Conservation (phyloP, 169 alveolate species). For the Ichthyophthirius multifiliis region DNA sequence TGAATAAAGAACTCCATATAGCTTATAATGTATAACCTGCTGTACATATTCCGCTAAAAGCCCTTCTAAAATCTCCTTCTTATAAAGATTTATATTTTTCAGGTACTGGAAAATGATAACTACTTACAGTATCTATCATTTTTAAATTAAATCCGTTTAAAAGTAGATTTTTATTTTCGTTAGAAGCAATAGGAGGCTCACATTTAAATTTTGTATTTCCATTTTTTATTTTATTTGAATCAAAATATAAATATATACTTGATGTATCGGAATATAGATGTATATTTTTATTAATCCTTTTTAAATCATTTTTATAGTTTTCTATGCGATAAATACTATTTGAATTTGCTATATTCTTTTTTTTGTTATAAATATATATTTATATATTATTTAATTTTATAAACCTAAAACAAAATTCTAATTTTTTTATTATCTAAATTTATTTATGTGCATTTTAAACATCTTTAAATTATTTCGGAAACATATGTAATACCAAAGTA, state of each 20-base stretch:
- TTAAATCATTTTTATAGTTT: neutral
- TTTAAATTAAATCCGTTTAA: constrained; percentile 14
- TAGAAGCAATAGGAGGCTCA: neutral
- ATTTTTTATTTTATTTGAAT: neutral
- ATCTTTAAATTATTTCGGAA: neutral
- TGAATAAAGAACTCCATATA: constrained; percentile 3
- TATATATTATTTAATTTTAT: too few relatives aligned
- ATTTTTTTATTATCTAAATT: too few relatives aligned
- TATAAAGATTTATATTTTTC: neutral
- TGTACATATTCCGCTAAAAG: constrained; percentile 23
- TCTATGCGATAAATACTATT: neutral
- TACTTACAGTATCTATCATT: constrained; percentile 12
- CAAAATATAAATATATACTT: neutral
- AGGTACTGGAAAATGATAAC: constrained; percentile 3
- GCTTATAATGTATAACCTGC: constrained; percentile 23
- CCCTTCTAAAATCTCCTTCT: constrained; percentile 31
- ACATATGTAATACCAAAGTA: neutral
- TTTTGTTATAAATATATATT: too few relatives aligned
- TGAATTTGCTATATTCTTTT: neutral
- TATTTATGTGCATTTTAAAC: too few relatives aligned
- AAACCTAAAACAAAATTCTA: too few relatives aligned
- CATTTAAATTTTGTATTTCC: neutral
- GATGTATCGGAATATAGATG: neutral
- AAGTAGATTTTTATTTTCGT: neutral
- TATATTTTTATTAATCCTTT: neutral